These are phyloP conservation scores for Strobilomyces echinocephalus DNA, from an alignment of 768 basidiomycete species.

Conservation along the genomic window DNA sequence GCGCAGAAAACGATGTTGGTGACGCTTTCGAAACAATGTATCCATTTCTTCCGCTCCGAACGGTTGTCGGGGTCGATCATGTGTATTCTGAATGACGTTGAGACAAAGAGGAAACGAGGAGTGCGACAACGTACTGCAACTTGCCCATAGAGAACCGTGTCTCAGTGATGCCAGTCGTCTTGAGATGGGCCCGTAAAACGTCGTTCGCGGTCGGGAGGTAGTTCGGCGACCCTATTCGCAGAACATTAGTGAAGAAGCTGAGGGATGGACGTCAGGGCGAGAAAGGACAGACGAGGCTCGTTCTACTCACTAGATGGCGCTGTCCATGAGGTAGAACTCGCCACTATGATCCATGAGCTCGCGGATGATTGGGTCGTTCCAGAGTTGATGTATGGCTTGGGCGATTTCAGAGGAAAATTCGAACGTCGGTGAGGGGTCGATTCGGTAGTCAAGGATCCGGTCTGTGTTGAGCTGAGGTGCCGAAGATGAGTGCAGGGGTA, in stretches of 20 bases:
- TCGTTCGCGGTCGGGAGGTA: conserved; percentile 86
- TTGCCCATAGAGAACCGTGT: conserved; percentile 74
- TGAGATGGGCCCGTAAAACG: conserved; percentile 81
- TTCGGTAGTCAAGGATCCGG: conserved; percentile 55
- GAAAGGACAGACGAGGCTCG: neutral
- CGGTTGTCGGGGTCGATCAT: too few species aligned
- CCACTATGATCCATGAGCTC: conserved; percentile 47
- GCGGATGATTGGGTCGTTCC: conserved; percentile 50
- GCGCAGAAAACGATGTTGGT: too few species aligned
- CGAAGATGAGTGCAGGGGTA: conserved; percentile 7
- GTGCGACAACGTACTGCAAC: conserved; percentile 41
- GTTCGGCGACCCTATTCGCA: conserved; percentile 72
- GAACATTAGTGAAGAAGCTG: conserved; percentile 41
- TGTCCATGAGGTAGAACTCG: conserved; percentile 57
- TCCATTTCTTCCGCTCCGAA: too few species aligned
- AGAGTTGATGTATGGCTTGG: conserved; percentile 42
- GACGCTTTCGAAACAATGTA: too few species aligned
- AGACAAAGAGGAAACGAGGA: neutral
- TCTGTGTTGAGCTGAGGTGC: conserved; percentile 43
- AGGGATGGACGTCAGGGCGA: neutral
- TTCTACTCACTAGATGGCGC: conserved; percentile 73
- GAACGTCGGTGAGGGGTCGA: conserved; percentile 38
- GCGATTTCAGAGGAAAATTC: conserved; percentile 62
- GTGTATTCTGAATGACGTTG: neutral
- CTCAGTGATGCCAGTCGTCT: conserved; percentile 88